Evolutionary conservation across 169 alveolate genomes (phyloP), one percentile per base, ranked within the genome.

Genomic region (Neospora caninum): DNA sequence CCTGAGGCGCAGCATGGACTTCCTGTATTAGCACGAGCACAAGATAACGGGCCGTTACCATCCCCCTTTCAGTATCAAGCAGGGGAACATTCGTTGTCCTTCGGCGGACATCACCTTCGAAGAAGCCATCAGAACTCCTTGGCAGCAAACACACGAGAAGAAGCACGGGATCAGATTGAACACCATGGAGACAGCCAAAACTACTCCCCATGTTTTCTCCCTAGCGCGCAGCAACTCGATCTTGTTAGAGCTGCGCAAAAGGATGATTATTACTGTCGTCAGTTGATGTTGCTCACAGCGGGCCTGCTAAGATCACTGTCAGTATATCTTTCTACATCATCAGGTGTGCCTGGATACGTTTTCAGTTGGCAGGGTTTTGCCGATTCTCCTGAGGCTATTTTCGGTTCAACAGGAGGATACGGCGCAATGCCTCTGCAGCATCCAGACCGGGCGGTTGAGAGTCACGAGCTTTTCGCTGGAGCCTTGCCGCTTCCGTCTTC

Each of bases 211-310:
- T 0, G 78, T 29, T 64, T n/a, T 64, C 78, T 64, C 78, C 78
- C 78, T 25, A 7, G 34, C 29, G 70, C 89, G 4, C 89, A 82
- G 58, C 89, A 82, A 49, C 67, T 82, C 36, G 89, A 82, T 49
- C 67, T 82, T 2, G 67, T 82, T 20, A 42, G 89, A 10, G 89
- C 89, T 31, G 36, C 67, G 36, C 89, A 82, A 49, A 82, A 82
- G 89, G 89, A 82, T 82, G 89, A 82, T 20, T 82, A 41, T n/a
- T 82, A 82, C 67, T 82, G 54, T 45, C 89, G 67, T 41, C 67
- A 41, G 89, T 49, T 82, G 25, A 29, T 41, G 43, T 20, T 36
- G 49, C 41, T 36, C 27, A 38, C 84, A 27, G 84, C 84, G 39
- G 49, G 84, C 45, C 49, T 73, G 43, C 84, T 73, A 18, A 25